A percentile compares a stretch with the other conserved stretches of the same genome.
These are phyloP conservation scores for Trichoderma breve DNA, from an alignment of 2,329 filamentous ascomycete species.

Conservation along the genomic window DNA sequence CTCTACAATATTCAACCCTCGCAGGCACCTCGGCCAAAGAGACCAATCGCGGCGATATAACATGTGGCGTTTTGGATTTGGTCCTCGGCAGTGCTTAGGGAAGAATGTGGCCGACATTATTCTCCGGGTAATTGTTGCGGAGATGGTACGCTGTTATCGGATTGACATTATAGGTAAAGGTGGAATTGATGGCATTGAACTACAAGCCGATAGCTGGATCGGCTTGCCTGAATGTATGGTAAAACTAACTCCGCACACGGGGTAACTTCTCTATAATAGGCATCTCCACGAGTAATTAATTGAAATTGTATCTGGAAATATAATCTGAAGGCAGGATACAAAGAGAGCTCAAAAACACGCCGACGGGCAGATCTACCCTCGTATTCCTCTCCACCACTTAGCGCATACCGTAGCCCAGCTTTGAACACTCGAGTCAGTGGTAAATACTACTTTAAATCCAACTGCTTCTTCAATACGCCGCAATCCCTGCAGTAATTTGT, in stretches of 20 bases:
- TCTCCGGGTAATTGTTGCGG: conserved; percentile 5
- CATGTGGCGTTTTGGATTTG: conserved; percentile 21
- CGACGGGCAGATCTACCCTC: background rate
- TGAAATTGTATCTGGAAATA: background rate
- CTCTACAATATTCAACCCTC: background rate
- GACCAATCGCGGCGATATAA: conserved; percentile 7
- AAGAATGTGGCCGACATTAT: conserved; percentile 17
- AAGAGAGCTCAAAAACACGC: background rate
- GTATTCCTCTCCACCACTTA: background rate
- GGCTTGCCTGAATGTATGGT: conserved; percentile 8
- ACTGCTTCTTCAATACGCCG: conserved; percentile 12
- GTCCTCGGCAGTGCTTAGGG: conserved; percentile 13
- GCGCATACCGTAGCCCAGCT: background rate
- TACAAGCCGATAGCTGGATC: conserved; percentile 19
- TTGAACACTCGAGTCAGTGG: background rate
- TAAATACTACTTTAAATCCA: background rate
- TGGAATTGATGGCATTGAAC: background rate
- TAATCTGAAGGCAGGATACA: background rate
- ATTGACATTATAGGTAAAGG: background rate
- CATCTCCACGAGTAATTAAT: background rate
- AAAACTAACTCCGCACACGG: background rate
- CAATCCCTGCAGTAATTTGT: background rate
- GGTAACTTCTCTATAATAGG: background rate
- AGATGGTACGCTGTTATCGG: background rate
- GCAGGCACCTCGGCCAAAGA: background rate